A percentile compares a stretch with the other conserved stretches of the same genome.
These are phyloP conservation scores for Chimonanthus praecox DNA, from an alignment of 164 flowering plant species.

Conservation along the genomic window DNA sequence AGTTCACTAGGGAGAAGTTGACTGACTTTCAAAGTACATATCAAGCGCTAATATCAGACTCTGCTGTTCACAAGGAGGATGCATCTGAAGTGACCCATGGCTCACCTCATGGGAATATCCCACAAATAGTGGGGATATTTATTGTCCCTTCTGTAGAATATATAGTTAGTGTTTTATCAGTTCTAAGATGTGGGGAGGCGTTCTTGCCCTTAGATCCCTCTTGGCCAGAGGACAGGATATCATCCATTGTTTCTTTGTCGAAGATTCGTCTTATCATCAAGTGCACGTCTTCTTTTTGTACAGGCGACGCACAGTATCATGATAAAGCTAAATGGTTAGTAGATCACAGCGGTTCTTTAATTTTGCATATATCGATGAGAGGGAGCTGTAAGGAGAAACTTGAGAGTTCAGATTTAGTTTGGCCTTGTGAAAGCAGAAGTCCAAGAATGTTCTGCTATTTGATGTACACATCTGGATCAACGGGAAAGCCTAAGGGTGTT, in stretches of 20 bases:
- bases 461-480: constrained; percentile 94
- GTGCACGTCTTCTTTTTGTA: constrained; percentile 23
- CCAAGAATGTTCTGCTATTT: constrained; percentile 60
- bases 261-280: constrained; percentile 46
- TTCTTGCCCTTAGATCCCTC: constrained; percentile 84
- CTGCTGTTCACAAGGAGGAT: neutral
- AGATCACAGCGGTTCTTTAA: constrained; percentile 24
- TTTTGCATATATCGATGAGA: constrained; percentile 41
- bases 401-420: constrained; percentile 16
- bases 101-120: constrained; percentile 1
- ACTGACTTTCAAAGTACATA: constrained; percentile 4
- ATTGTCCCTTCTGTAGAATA: constrained; percentile 78
- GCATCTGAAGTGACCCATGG: neutral
- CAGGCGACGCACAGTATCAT: constrained; percentile 14
- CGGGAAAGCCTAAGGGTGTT: constrained; percentile 90
- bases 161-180: constrained; percentile 67
- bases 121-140: constrained; percentile 59
- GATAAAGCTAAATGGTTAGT: constrained; percentile 43
- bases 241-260: constrained; percentile 49
- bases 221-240: constrained; percentile 71
- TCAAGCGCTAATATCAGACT: neutral
- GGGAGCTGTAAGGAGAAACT: constrained; percentile 16
- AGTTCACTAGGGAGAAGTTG: constrained; percentile 4
- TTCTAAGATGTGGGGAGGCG: constrained; percentile 77
- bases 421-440: constrained; percentile 56